A percentile compares a stretch with the other conserved stretches of the same genome.
Evolutionary conservation across 768 basidiomycete genomes (phyloP).

Genomic region (Rhizopogon rudus): DNA sequence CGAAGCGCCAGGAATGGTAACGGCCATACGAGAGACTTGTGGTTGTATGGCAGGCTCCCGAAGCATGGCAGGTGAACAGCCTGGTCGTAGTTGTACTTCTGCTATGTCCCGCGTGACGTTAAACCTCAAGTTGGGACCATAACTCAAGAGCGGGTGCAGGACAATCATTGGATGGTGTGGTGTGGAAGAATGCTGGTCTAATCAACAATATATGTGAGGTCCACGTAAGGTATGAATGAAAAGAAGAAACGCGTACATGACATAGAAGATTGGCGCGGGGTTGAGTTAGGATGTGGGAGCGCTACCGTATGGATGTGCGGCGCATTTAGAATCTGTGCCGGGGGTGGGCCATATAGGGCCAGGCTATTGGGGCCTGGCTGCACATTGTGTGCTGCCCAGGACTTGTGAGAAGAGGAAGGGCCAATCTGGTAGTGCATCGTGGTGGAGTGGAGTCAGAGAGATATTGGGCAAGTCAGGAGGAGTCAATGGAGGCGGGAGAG

Average conservation of each 20-base stretch:
- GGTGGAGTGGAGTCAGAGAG: neutral
- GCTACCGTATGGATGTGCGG: conserved; percentile 24
- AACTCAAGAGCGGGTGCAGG: conserved; percentile 20
- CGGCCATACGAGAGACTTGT: conserved; percentile 7
- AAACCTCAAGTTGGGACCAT: conserved; percentile 14
- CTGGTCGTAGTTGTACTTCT: conserved; percentile 14
- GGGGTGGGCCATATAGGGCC: conserved; percentile 7
- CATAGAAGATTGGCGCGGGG: conserved; percentile 12
- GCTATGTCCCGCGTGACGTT: conserved; percentile 22
- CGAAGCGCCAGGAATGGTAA: conserved; percentile 19
- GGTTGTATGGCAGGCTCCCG: conserved; percentile 21
- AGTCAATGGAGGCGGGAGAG: neutral
- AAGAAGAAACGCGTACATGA: conserved; percentile 12
- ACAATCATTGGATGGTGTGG: conserved; percentile 11
- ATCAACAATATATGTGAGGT: neutral
- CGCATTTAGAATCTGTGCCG: conserved; percentile 18
- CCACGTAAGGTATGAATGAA: neutral
- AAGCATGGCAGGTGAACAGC: conserved; percentile 13
- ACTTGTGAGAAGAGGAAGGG: conserved; percentile 12
- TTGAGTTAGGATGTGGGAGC: conserved; percentile 26
- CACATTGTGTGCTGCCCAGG: conserved; percentile 12
- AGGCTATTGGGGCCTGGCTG: conserved; percentile 1
- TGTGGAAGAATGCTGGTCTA: conserved; percentile 8
- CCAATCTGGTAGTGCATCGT: conserved; percentile 17
- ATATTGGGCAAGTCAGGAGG: neutral